Evolutionary conservation across 2,329 filamentous ascomycete genomes (phyloP).

Genomic region (Coniochaeta sp.): DNA sequence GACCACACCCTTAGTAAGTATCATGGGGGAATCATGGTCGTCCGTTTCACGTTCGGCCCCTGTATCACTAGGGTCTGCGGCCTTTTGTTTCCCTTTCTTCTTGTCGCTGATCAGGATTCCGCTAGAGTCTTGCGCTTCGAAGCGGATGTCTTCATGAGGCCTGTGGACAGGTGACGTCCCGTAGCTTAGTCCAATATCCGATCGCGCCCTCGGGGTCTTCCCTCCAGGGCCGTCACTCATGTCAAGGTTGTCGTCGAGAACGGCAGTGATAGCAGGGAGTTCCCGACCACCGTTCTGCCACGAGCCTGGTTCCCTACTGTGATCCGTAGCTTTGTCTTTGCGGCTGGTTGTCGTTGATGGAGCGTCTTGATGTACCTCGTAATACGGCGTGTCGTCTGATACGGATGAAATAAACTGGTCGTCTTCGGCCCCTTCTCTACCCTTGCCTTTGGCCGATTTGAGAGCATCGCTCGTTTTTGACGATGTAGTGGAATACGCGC

Average conservation of each 20-base stretch:
- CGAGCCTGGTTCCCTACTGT: too few relatives aligned
- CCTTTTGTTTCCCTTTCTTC: background rate
- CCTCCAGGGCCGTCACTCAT: background rate
- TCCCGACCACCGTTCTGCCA: too few relatives aligned
- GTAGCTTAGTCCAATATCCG: background rate
- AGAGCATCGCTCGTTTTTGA: too few relatives aligned
- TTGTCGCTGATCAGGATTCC: background rate
- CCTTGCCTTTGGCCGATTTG: background rate
- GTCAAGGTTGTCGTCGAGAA: background rate
- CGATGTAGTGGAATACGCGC: too few relatives aligned
- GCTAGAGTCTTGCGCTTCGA: background rate
- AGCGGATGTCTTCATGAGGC: background rate
- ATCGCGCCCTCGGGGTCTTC: background rate
- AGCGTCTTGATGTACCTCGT: background rate
- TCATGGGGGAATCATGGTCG: background rate
- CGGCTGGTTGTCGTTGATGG: background rate
- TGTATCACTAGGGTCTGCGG: background rate
- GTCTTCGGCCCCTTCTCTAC: background rate
- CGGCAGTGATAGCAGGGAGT: background rate
- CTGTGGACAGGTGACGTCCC: background rate
- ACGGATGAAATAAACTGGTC: background rate
- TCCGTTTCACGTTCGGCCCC: background rate
- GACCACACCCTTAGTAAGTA: background rate
- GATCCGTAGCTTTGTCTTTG: background rate
- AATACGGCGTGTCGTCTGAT: background rate